Conservation (phyloP, 805 yeast species). For the Scheffersomyces stipitis region DNA sequence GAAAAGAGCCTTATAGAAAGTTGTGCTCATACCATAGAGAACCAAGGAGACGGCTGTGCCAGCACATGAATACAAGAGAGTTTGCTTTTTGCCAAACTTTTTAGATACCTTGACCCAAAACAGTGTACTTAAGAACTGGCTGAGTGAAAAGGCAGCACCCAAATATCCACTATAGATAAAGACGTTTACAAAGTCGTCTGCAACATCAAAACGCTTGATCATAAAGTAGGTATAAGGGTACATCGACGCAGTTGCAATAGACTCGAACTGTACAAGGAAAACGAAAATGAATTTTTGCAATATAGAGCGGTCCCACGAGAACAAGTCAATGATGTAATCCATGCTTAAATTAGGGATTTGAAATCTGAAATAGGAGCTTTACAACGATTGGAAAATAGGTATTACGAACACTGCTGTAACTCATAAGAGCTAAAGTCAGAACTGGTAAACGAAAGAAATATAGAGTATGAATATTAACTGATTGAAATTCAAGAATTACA, state of each 20-base stretch:
- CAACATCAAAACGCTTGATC: slow-evolving; percentile 53
- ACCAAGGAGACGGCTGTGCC: slow-evolving; percentile 50
- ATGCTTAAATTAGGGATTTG: too few species aligned
- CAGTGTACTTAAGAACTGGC: slow-evolving; percentile 55
- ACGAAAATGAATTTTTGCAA: too few species aligned
- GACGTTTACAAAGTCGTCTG: slow-evolving; percentile 47
- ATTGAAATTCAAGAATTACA: too few species aligned
- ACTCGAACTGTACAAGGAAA: too few species aligned
- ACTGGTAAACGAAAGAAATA: too few species aligned
- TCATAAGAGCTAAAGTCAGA: too few species aligned
- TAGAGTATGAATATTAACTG: too few species aligned
- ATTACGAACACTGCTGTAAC: too few species aligned
- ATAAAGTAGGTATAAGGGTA: slow-evolving; percentile 27
- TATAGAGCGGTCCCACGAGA: too few species aligned
- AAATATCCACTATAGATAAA: slow-evolving; percentile 59
- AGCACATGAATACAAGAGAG: slow-evolving; percentile 47
- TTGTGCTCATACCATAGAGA: slow-evolving; percentile 51
- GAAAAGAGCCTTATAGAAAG: slow-evolving; percentile 48
- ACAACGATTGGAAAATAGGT: too few species aligned
- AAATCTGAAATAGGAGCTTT: too few species aligned
- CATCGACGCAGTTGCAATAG: slow-evolving; percentile 23
- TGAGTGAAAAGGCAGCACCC: slow-evolving; percentile 56
- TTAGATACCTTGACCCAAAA: slow-evolving; percentile 60
- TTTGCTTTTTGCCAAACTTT: slow-evolving; percentile 52
- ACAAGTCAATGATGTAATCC: too few species aligned